Evolutionary conservation across 306 rosid genomes (phyloP).

Genomic region (Canavalia ensiformis): DNA sequence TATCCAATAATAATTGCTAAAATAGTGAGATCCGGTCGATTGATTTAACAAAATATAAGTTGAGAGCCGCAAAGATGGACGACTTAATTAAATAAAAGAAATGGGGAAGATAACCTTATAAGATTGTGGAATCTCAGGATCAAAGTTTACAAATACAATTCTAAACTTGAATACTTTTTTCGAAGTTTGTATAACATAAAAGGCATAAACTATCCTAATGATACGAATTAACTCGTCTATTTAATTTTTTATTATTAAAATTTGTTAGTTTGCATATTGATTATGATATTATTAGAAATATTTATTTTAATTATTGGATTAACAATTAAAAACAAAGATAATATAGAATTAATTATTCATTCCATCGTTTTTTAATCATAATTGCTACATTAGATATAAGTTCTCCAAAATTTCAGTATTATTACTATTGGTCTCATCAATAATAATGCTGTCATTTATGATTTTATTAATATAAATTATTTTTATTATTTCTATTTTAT

Average conservation of each 20-base stretch:
- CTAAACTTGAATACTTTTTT: not conserved
- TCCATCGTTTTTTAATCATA: too few relatives aligned
- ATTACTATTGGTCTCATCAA: too few relatives aligned
- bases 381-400: too few relatives aligned
- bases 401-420: too few relatives aligned
- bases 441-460: too few relatives aligned
- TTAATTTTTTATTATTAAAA: not conserved
- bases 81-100: slow-evolving; percentile 15
- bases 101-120: not conserved
- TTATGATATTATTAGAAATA: not conserved
- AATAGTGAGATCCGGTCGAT: not conserved
- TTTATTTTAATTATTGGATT: not conserved
- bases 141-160: not conserved
- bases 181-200: slow-evolving; percentile 9
- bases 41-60: not conserved
- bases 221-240: not conserved
- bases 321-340: too few relatives aligned
- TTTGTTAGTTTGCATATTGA: not conserved
- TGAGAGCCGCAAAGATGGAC: not conserved
- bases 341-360: too few relatives aligned
- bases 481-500: too few relatives aligned
- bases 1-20: too few relatives aligned
- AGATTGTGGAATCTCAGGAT: not conserved
- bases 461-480: too few relatives aligned
- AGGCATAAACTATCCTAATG: not conserved